These are phyloP conservation scores for Aspergillus intermedius DNA, from an alignment of 2,329 filamentous ascomycete genomes.

Conservation along the genomic window DNA sequence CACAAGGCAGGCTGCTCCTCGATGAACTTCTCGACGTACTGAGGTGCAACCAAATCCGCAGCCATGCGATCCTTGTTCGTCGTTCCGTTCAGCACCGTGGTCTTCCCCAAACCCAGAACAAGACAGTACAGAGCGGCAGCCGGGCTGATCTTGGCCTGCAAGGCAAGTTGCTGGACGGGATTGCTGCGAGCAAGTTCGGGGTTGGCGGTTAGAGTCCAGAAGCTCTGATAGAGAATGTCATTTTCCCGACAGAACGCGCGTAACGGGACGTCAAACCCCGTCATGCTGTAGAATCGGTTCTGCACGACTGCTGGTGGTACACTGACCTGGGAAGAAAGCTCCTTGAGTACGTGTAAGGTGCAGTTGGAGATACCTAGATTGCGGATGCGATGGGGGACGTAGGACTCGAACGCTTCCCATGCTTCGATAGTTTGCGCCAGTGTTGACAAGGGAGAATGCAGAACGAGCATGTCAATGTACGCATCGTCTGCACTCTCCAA, in stretches of 20 bases:
- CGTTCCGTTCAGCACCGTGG: conserved; percentile 52
- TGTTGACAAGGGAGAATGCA: conserved; percentile 52
- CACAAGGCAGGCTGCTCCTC: conserved; percentile 45
- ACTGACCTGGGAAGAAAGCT: conserved; percentile 40
- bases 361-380: conserved; percentile 71
- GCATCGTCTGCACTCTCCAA: conserved; percentile 30
- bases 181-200: conserved; percentile 43
- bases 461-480: conserved; percentile 54
- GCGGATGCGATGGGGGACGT: conserved; percentile 59
- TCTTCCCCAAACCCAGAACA: conserved; percentile 47
- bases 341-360: conserved; percentile 50
- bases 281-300: conserved; percentile 63
- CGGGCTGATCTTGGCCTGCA: conserved; percentile 33
- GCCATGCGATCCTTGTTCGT: conserved; percentile 47
- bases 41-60: conserved; percentile 45
- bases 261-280: conserved; percentile 54
- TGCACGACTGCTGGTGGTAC: conserved; percentile 62
- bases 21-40: conserved; percentile 38
- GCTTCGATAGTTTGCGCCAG: conserved; percentile 52
- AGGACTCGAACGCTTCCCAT: conserved; percentile 61
- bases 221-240: conserved; percentile 52
- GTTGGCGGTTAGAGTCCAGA: conserved; percentile 58
- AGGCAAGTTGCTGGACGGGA: conserved; percentile 47
- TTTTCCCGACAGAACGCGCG: conserved; percentile 51
- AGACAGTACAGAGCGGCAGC: conserved; percentile 51